phyloP scores from a whole-genome alignment of 805 yeast species.

The Ogataea methanolica region DNA sequence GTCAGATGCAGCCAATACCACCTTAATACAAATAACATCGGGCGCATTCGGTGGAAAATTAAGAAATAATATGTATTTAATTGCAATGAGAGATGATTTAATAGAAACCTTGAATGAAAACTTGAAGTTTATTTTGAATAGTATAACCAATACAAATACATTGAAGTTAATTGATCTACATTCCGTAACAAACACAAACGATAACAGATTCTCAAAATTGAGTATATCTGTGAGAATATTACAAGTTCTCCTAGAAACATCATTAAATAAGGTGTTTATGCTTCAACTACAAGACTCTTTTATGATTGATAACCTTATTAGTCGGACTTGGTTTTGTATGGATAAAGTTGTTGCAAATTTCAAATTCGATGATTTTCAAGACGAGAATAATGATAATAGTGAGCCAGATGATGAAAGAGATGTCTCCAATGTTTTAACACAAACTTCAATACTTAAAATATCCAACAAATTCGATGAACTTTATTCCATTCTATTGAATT shows the following conservation, averaged over 20 bases:
- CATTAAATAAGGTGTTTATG: conserved; percentile 15
- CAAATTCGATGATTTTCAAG: conserved; percentile 10
- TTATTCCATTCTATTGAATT: conserved; percentile 21
- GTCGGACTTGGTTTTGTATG: conserved; percentile 30
- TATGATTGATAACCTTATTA: conserved; percentile 21
- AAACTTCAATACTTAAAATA: conserved; percentile 14
- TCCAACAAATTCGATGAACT: conserved; percentile 23
- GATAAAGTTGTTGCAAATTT: conserved; percentile 27
- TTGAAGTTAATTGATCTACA: conserved; percentile 13
- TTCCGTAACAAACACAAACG: conserved; percentile 14
- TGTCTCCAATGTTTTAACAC: conserved; percentile 9
- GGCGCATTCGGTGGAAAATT: conserved; percentile 20
- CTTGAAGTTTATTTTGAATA: conserved; percentile 18
- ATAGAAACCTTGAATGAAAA: conserved; percentile 19
- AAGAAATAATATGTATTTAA: conserved; percentile 19
- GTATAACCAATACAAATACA: conserved; percentile 21
- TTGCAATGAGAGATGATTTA: conserved; percentile 17
- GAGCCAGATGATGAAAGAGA: conserved; percentile 10
- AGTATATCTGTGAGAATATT: conserved; percentile 24
- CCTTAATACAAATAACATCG: conserved; percentile 19
- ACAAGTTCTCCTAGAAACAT: conserved; percentile 23
- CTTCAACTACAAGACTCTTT: conserved; percentile 17
- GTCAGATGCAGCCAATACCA: conserved; percentile 17
- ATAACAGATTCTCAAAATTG: conserved; percentile 20
- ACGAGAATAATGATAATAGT: conserved; percentile 3